Conservation (phyloP, 1,284 basidiomycete genomes). For the Puccinia novopanici region DNA sequence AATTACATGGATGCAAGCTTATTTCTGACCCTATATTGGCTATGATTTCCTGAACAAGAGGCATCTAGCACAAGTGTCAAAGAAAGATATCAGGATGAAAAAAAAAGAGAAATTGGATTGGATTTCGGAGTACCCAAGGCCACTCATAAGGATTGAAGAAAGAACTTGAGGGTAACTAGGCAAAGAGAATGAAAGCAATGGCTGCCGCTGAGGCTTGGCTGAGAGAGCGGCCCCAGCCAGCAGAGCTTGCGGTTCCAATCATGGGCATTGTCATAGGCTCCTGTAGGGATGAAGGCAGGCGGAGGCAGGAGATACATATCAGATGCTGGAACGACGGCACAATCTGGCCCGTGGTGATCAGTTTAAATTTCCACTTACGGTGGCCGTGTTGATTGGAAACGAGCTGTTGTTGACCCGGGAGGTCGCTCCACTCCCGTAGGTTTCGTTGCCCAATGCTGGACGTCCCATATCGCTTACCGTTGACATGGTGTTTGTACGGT, state of each 20-base stretch:
- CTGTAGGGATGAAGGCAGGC: neutral
- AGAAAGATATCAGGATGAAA: too few species aligned
- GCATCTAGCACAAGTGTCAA: too few species aligned
- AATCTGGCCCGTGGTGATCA: neutral
- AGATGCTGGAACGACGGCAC: neutral
- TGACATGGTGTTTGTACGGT: neutral
- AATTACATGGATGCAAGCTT: too few species aligned
- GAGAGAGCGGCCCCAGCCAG: neutral
- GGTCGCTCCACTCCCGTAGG: constrained; percentile 1
- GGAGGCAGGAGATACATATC: neutral
- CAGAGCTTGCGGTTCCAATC: neutral
- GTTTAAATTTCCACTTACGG: neutral
- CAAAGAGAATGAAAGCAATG: neutral
- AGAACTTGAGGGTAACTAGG: neutral
- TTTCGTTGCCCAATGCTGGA: neutral
- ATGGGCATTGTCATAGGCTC: neutral
- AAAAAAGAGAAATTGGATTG: too few species aligned
- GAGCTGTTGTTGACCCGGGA: neutral
- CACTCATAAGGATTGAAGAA: neutral
- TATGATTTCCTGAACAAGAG: too few species aligned
- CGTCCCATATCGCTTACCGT: neutral
- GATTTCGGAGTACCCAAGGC: too few species aligned
- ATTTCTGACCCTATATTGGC: too few species aligned
- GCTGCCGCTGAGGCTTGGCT: constrained; percentile 1
- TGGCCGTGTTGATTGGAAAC: neutral